Base-by-base conservation (phyloP, 495 filamentous ascomycete species). In the Xylaria nigripes region DNA sequence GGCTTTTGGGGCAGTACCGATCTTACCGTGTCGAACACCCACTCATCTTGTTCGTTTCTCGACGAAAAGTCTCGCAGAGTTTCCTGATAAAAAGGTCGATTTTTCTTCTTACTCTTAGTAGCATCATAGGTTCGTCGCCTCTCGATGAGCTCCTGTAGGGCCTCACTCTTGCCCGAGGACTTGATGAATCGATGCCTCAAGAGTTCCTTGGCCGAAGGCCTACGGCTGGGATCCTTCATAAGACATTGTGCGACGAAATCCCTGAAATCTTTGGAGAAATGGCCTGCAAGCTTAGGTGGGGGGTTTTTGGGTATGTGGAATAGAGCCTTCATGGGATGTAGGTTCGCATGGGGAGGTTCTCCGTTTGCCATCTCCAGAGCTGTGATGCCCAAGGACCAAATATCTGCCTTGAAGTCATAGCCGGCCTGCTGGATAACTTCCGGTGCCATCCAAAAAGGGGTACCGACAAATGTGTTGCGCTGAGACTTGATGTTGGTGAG, bases 361-460 rank as follows among this genome's bases (percentile, higher is more conserved):
- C 93, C 93, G 42, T 89, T 82, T 34, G 89, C 86, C 72, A 98
- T 77, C 67, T 98, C 93, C 56, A 97, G 87, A 18, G 93, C 93
- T 0, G 93, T 96, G 61, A 98, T 96, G 6, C 93, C 93, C 43
- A 98, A 72, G 2, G 91, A 96, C 93, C 93, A 98, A 42, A 98
- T 91, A 67, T 98, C 93, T 19, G 93, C 93, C 72, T 95, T 95
- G 73, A 88, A 95, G 68, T 96, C 91, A 60, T 98, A 97, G 24
- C 93, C 93, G 49, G 87, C 82, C 72, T 97, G 92, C 70, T 96
- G 86, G 60, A 98, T 98, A 16, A 98, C 93, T 67, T 98, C 93
- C 7, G 93, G 93, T 4, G 93, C 93, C 93, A 98, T 98, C 93
- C 93, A 98, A 72, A 95, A 98, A 0, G 93, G 93, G 3, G 93